Evolutionary conservation across 1,284 basidiomycete genomes (phyloP), one percentile per base, ranked within the genome.

Genomic region (Amylostereum areolatum): DNA sequence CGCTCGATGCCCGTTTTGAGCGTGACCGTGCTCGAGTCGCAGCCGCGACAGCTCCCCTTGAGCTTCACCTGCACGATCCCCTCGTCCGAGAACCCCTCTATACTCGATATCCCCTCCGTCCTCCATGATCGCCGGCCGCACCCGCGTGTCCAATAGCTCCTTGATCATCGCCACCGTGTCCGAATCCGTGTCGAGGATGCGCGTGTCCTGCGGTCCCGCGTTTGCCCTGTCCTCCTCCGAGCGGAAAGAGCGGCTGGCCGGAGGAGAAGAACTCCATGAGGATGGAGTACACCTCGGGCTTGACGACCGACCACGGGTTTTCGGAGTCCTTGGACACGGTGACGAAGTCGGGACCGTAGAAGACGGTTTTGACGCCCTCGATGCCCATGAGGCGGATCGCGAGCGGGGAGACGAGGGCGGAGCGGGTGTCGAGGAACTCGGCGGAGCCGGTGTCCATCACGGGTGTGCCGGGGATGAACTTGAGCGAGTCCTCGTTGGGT

Each of bases 161-260:
- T 99, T 99, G 63, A 99, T 95, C 96, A 99, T 99, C 10, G 92
- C 97, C 3, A 99, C 92, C 1, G 92, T 90, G 66, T 99, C 96
- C n/a, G 89, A 89, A 65, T 99, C 96, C 1, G 89, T 92, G 60
- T 98, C 96, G 35, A 98, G 73, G 56, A 99, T 97, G 49, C 81
- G 78, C n/a, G 95, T 98, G 67, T 99, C 97, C 66, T 94, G 90
- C 3, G 92, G 91, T 0, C 91, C 91, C 8, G 88, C 89, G 28
- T 77, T 80, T 45, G 88, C 88, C 48, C 75, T 72, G 44, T 91
- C 87, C 65, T 86, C 85, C 46, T 84, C 78, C 44, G 81, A 83
- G 52, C 87, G 81, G 73, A 99, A 99, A 99, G 7, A 99, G 74
- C 2, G 87, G 72, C 55, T 88, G 81, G 0, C 86, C 91, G 7